These are phyloP conservation scores for Trebouxia sp. DNA, from an alignment of 139 green algal species.

Conservation along the genomic window DNA sequence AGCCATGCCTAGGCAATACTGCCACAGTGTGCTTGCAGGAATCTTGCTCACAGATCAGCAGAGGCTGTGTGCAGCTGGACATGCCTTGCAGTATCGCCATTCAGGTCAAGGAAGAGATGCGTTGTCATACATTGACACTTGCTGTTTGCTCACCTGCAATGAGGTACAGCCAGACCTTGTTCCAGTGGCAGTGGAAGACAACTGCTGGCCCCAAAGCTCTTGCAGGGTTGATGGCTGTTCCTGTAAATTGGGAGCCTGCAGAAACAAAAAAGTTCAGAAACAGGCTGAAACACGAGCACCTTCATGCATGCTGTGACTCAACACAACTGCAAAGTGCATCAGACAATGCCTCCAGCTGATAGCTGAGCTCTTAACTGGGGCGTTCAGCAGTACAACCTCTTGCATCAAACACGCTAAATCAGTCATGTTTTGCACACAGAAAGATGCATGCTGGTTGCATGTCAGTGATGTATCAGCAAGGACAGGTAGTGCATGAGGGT, in stretches of 20 bases:
- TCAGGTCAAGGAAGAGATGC: not conserved
- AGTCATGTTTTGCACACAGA: not conserved
- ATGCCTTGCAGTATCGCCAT: too few species aligned
- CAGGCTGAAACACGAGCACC: constrained; percentile 34
- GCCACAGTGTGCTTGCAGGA: too few species aligned
- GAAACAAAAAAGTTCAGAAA: not conserved
- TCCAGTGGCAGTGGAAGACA: constrained; percentile 58
- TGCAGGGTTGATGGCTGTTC: constrained; percentile 68
- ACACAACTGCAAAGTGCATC: not conserved
- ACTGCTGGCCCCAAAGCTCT: constrained; percentile 70
- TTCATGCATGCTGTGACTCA: not conserved
- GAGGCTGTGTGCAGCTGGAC: not conserved
- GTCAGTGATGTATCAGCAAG: not conserved
- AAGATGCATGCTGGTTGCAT: not conserved
- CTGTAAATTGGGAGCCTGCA: constrained; percentile 44
- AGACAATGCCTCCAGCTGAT: too few species aligned
- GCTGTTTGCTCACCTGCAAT: constrained; percentile 30
- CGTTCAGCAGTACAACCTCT: too few species aligned
- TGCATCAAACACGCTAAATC: too few species aligned
- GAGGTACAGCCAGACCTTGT: constrained; percentile 11
- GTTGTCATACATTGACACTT: too few species aligned
- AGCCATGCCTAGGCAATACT: too few species aligned
- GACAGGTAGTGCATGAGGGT: too few species aligned
- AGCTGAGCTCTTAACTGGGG: too few species aligned
- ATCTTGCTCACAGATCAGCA: too few species aligned